Percentiles rank a stretch among this genome's conserved stretches.
These are phyloP conservation scores for Yarrowia hollandica DNA, from an alignment of 805 yeast species.

Conservation along the genomic window DNA sequence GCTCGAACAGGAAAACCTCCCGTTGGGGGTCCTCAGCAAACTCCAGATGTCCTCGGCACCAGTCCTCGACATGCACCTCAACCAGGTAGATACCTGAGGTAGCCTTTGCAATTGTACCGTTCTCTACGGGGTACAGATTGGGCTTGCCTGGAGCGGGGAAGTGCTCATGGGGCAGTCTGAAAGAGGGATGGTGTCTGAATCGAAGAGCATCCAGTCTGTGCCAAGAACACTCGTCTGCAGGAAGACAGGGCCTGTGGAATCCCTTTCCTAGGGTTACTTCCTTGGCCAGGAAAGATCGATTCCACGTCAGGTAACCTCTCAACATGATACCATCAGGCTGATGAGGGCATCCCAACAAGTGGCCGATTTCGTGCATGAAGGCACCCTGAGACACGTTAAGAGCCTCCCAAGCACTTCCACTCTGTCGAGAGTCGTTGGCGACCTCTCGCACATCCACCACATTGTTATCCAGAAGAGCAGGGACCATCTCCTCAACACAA, in stretches of 20 bases:
- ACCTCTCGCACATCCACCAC: constrained; percentile 62
- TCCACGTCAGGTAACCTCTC: constrained; percentile 76
- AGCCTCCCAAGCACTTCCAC: constrained; percentile 90
- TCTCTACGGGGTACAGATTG: constrained; percentile 49
- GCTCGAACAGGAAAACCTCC: constrained; percentile 51
- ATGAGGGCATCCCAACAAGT: constrained; percentile 87
- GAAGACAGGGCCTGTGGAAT: constrained; percentile 40
- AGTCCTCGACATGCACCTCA: constrained; percentile 63
- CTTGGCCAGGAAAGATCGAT: constrained; percentile 75
- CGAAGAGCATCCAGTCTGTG: constrained; percentile 75
- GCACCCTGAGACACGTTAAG: constrained; percentile 86
- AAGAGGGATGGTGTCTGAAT: constrained; percentile 78
- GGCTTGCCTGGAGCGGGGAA: constrained; percentile 46
- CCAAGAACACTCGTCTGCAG: constrained; percentile 81
- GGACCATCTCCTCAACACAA: constrained; percentile 67
- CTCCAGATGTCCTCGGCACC: constrained; percentile 58
- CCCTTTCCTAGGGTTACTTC: constrained; percentile 45
- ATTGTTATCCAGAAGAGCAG: constrained; percentile 72
- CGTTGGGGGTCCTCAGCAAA: constrained; percentile 63
- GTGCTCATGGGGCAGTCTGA: constrained; percentile 64
- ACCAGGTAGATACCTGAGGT: constrained; percentile 70
- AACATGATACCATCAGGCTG: constrained; percentile 88
- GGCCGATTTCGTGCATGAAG: constrained; percentile 94
- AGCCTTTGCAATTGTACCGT: constrained; percentile 52
- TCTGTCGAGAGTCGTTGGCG: constrained; percentile 86